Percentiles rank a stretch among this genome's conserved stretches.
phyloP scores from a whole-genome alignment of 345 rosid species.

The Boechera stricta region DNA sequence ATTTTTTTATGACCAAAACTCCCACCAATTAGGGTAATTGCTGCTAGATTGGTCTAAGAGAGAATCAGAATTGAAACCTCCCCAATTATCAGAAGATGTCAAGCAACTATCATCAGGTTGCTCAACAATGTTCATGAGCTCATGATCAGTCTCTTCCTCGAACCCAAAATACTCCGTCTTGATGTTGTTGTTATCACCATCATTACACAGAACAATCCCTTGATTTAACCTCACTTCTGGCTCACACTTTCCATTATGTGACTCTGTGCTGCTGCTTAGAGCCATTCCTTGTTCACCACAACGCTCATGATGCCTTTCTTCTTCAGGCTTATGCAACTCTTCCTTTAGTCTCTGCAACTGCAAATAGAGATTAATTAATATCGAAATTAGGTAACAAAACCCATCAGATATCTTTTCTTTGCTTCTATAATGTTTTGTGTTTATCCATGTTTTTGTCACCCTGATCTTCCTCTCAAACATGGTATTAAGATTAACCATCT shows the following conservation, averaged over 20 bases:
- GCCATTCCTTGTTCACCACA: constrained; percentile 37
- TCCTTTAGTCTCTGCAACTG: constrained; percentile 67
- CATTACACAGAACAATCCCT: constrained; percentile 32
- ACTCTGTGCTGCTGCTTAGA: constrained; percentile 41
- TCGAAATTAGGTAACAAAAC: not conserved
- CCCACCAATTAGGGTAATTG: constrained; percentile 52
- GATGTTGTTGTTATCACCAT: constrained; percentile 26
- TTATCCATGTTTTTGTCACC: too few relatives aligned
- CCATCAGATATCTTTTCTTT: not conserved
- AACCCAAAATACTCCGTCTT: constrained; percentile 41
- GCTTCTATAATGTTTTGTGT: too few relatives aligned
- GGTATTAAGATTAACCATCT: too few relatives aligned
- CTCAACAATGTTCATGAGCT: constrained; percentile 45
- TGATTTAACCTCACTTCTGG: constrained; percentile 39
- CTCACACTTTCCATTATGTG: constrained; percentile 48
- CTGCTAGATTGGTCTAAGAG: constrained; percentile 54
- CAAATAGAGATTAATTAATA: constrained; percentile 16
- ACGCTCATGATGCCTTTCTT: constrained; percentile 26
- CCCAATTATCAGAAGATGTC: constrained; percentile 55
- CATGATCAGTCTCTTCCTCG: constrained; percentile 40
- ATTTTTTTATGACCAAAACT: constrained; percentile 55
- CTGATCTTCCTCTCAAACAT: too few relatives aligned
- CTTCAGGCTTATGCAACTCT: constrained; percentile 42
- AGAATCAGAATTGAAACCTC: constrained; percentile 47
- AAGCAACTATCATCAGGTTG: constrained; percentile 49